phyloP scores from a whole-genome alignment of 2,329 filamentous ascomycete genomes.

The Aspergillus sp. region DNA sequence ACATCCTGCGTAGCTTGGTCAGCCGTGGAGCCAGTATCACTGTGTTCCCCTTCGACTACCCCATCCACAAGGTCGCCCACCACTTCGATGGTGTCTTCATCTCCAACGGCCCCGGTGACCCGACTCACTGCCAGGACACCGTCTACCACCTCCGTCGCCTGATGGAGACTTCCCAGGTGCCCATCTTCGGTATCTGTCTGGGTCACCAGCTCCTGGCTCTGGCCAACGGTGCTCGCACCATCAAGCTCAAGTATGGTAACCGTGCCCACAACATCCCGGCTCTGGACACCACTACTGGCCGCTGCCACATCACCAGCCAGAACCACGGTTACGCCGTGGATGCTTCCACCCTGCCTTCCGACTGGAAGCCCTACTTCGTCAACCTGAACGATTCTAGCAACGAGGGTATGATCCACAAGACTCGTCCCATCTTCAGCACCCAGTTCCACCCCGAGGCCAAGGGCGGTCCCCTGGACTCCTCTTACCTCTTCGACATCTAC shows the following conservation, averaged over 20 bases:
- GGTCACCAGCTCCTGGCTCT: slow-evolving; percentile 95
- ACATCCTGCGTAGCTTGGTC: slow-evolving; percentile 94
- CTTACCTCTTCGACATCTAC: slow-evolving; percentile 96
- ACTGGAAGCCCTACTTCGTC: slow-evolving; percentile 98
- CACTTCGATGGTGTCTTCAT: slow-evolving; percentile 99
- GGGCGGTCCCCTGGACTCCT: slow-evolving; percentile 92
- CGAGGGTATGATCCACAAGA: slow-evolving; percentile 95
- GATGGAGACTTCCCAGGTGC: slow-evolving; percentile 87
- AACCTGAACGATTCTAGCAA: slow-evolving; percentile 98
- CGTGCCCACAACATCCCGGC: slow-evolving; percentile 98
- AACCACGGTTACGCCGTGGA: slow-evolving; percentile 98
- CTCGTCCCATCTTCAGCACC: slow-evolving; percentile 94
- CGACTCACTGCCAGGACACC: slow-evolving; percentile 92
- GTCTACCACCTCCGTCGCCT: slow-evolving; percentile 88
- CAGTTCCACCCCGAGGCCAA: slow-evolving; percentile 99
- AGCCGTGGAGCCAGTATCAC: slow-evolving; percentile 89
- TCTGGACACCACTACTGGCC: slow-evolving; percentile 88
- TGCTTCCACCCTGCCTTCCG: slow-evolving; percentile 72
- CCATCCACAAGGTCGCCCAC: slow-evolving; percentile 95
- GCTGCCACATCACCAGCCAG: slow-evolving; percentile 98
- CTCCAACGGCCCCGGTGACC: slow-evolving; percentile 97
- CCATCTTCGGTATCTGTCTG: slow-evolving; percentile 96
- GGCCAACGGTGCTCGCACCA: slow-evolving; percentile 81
- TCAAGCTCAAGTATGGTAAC: slow-evolving; percentile 99
- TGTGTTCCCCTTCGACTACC: slow-evolving; percentile 94